Conservation (phyloP, 2,329 filamentous ascomycete genomes). For the Penicillium nordicum region DNA sequence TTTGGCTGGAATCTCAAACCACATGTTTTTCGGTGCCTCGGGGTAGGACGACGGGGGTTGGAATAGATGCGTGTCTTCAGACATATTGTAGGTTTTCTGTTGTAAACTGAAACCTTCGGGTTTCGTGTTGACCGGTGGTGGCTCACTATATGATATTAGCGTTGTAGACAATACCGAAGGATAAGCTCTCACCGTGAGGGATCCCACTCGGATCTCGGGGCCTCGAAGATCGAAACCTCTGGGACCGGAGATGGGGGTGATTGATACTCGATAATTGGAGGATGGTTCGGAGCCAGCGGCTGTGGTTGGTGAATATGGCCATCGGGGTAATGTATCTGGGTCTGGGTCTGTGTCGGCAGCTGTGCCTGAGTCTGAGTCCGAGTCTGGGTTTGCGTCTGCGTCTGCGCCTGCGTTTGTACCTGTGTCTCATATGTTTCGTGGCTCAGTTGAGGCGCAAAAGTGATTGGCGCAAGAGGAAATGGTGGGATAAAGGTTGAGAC, state of each 20-base stretch:
- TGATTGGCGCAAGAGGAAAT: constrained; percentile 12
- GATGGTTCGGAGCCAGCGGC: constrained; percentile 42
- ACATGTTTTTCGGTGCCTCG: constrained; percentile 82
- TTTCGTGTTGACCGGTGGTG: constrained; percentile 62
- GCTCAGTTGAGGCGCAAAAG: constrained; percentile 13
- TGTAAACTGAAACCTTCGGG: constrained; percentile 87
- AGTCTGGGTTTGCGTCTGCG: neutral
- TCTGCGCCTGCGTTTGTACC: neutral
- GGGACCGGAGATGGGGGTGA: constrained; percentile 29
- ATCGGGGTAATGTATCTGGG: neutral
- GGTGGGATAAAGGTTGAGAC: constrained; percentile 33
- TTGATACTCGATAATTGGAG: constrained; percentile 40
- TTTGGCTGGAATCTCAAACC: constrained; percentile 70
- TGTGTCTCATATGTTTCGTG: constrained; percentile 7
- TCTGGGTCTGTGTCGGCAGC: no score
- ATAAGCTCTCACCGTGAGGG: constrained; percentile 52
- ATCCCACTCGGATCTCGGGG: constrained; percentile 61
- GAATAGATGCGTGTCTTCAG: constrained; percentile 69
- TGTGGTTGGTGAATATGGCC: constrained; percentile 28
- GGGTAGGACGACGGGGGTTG: constrained; percentile 73
- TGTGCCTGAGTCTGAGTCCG: constrained; percentile 2
- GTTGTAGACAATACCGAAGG: neutral
- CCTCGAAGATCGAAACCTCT: constrained; percentile 50
- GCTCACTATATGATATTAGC: constrained; percentile 50
- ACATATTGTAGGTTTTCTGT: constrained; percentile 76